Evolutionary conservation across 164 flowering plant genomes (phyloP), one percentile per base, ranked within the genome.

Genomic region (Magnolia changhungtana): DNA sequence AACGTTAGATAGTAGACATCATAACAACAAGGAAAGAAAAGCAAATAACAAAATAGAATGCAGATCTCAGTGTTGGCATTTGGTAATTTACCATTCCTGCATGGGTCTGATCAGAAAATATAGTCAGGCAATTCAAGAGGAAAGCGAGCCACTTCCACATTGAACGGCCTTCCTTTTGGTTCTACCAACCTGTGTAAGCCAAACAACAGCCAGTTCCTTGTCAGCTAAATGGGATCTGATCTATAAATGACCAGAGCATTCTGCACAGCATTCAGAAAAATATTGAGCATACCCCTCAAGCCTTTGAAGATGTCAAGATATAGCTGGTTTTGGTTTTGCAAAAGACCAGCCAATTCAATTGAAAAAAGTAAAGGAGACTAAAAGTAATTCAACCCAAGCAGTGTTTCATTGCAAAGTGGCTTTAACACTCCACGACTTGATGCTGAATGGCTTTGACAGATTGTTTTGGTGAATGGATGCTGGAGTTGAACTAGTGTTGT

Each of bases 61-160:
- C 29, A 19, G 37, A 65, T 8, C 4, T 8, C 4, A 11, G 37
- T 65, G 68, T 21, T 20, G 68, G 68, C 24, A 8, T 65, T 65
- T 24, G 3, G 11, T 10, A 21, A 65, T 20, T 21, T 65, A 65
- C 27, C 27, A 65, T 65, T 24, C 1, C 27, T 67, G 7, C 45
- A 11, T 19, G 21, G 90, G 27, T 69, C 59, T 23, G 69, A 74
- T 91, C 82, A 95, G 90, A 87, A 93, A 23, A 95, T 84, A 83
- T 90, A 95, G n/a, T 88, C 93, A 0, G 98, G 98, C 11, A 86
- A 49, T 72, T 87, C 81, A 29, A 93, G 89, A 29, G 90, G 90
- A 82, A 93, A 86, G 61, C 72, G 79, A 8, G 91, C 90, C 76
- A 93, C 94, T 79, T 84, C 83, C 2, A 83, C 98, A 49, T 84